phyloP scores from a whole-genome alignment of 208 protist species.

The Trypanosomatidae sp. region DNA sequence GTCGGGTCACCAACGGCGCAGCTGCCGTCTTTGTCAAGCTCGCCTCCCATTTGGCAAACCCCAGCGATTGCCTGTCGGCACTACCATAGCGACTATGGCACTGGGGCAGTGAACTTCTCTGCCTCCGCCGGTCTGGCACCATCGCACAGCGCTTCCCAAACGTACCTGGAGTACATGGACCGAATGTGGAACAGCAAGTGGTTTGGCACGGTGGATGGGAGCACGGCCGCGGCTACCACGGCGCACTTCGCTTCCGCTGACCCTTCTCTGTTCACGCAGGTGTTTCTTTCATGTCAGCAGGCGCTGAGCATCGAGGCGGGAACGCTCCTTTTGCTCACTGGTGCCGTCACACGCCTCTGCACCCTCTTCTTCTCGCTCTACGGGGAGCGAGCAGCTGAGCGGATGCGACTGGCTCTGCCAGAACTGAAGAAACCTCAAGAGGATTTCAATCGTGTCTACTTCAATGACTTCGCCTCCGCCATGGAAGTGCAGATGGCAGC shows the following conservation, averaged over 20 bases:
- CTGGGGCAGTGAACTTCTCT: not conserved
- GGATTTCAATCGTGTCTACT: conserved; percentile 76
- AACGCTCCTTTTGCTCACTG: conserved; percentile 50
- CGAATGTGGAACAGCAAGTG: conserved; percentile 67
- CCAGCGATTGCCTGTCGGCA: not conserved
- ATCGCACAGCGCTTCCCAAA: conserved; percentile 6
- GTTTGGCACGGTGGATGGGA: conserved; percentile 61
- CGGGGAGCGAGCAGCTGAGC: conserved; percentile 73
- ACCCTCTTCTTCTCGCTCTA: conserved; percentile 81
- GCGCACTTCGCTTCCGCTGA: conserved; percentile 8
- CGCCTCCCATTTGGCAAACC: not conserved
- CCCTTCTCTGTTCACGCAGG: conserved; percentile 37
- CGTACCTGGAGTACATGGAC: conserved; percentile 66
- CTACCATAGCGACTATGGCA: not conserved
- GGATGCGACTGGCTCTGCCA: conserved; percentile 76
- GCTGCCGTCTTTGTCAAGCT: not conserved
- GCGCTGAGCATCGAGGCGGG: conserved; percentile 53
- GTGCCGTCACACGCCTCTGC: conserved; percentile 50
- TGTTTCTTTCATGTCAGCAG: conserved; percentile 47
- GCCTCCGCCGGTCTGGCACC: not conserved
- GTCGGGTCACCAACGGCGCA: not conserved
- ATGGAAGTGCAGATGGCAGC: conserved; percentile 84
- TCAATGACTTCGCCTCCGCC: conserved; percentile 58
- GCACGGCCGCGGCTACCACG: conserved; percentile 4
- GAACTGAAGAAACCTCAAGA: conserved; percentile 70